Evolutionary conservation across 495 filamentous ascomycete species (phyloP).

Genomic region (Penicillium daleae): DNA sequence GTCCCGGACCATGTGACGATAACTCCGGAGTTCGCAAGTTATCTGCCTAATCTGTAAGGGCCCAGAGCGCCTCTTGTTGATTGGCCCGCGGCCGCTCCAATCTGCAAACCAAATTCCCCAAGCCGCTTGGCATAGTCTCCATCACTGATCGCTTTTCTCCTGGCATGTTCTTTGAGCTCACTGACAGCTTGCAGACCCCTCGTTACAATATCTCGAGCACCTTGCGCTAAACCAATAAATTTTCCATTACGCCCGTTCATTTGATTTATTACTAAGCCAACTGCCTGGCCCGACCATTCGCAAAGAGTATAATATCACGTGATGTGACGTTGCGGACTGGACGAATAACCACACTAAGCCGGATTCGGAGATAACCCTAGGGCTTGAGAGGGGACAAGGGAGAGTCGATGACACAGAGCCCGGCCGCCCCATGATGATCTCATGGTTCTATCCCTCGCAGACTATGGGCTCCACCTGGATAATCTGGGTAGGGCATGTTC

Average conservation of each 20-base stretch:
- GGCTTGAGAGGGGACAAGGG: slow-evolving; percentile 6
- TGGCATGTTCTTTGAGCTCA: neutral
- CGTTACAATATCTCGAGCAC: neutral
- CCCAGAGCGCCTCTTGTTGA: neutral
- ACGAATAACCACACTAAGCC: slow-evolving; percentile 15
- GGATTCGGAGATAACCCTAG: slow-evolving; percentile 17
- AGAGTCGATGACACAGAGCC: slow-evolving; percentile 14
- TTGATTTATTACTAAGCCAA: neutral
- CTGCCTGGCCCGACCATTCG: neutral
- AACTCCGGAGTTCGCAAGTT: neutral
- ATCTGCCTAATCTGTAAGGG: slow-evolving; percentile 12
- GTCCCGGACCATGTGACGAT: neutral
- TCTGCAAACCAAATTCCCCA: neutral
- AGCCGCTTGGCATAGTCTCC: neutral
- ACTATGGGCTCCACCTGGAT: neutral
- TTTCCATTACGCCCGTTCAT: neutral
- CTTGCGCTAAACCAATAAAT: neutral
- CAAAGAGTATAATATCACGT: neutral
- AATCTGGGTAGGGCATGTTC: neutral
- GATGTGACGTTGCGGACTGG: slow-evolving; percentile 12
- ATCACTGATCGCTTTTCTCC: neutral
- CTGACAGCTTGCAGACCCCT: slow-evolving; percentile 8
- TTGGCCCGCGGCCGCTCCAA: neutral
- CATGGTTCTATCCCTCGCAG: slow-evolving; percentile 18
- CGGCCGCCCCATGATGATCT: slow-evolving; percentile 7